Base-by-base conservation (phyloP, 352 stramenopile genomes). In the Phytopythium ostracodes region DNA sequence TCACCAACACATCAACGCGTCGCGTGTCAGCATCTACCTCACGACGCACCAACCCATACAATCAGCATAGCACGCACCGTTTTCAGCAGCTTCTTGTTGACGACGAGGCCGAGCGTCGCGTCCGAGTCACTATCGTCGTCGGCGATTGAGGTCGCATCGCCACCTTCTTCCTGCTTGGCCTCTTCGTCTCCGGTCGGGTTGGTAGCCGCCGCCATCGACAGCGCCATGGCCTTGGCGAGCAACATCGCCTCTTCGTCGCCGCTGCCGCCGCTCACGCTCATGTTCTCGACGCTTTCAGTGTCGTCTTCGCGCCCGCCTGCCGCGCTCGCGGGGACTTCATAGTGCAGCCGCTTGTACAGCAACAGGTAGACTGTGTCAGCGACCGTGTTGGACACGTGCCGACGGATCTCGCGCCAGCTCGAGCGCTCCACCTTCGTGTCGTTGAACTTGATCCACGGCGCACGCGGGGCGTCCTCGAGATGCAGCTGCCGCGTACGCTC, bases 381-480 rank as follows among this genome's bases (percentile, higher is more conserved):
- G 31, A 94, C 84, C 10, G 89, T 96, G 59, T 77, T 87, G 2
- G 74, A 68, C 29, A 96, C 80, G 1, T 80, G 63, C n/a, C 69
- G 65, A 47, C 91, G 89, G 55, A 97, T 92, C 51, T 96, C 89
- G 22, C 71, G 71, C 89, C 88, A 96, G 59, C 64, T 88, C 2
- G 89, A 94, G 9, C 70, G 66, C 58, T 90, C 74, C 11, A 97
- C 81, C 50, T 88, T 90, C 42, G 67, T 87, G 69, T 97, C 90
- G 62, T 97, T 97, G 29, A 97, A 96, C 50, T 96, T 96, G 58
- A 96, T 90, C 90, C 90, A 97, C 11, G 90, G 89, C 17, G 85
- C 79, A n/a, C 78, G 53, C 17, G 78, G 52, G 5, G 87, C 85
- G 63, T 97, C 89, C 42, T 93, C 75, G 6, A 92, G 53, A 56